These are phyloP conservation scores for Rhododendron williamsianum DNA, from an alignment of 148 eudicot species.

Conservation along the genomic window DNA sequence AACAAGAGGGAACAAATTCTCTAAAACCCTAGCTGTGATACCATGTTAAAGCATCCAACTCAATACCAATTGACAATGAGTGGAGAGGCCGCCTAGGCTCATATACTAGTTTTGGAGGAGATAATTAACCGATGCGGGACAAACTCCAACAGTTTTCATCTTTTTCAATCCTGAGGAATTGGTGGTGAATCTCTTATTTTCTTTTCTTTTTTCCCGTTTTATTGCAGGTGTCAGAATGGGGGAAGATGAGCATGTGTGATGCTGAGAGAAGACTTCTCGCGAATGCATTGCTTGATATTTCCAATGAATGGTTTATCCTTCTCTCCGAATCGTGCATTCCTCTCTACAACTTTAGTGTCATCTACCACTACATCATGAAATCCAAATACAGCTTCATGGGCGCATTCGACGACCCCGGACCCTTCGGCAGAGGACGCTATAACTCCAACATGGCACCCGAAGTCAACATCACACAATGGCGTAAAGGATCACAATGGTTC, in stretches of 20 bases:
- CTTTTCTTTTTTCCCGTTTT: not conserved
- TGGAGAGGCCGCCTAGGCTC: too few species aligned
- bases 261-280: constrained; percentile 22
- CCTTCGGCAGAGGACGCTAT: constrained; percentile 19
- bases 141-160: not conserved
- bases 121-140: too few species aligned
- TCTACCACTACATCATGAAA: constrained; percentile 13
- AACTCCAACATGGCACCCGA: constrained; percentile 10
- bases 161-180: not conserved
- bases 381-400: constrained; percentile 20
- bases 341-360: constrained; percentile 16
- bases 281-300: constrained; percentile 17
- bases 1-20: too few species aligned
- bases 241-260: constrained; percentile 23
- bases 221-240: constrained; percentile 24
- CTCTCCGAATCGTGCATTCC: constrained; percentile 22
- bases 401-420: constrained; percentile 18
- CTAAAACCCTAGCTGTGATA: too few species aligned
- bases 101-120: too few species aligned
- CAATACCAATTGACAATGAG: too few species aligned
- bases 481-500: constrained; percentile 22
- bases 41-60: too few species aligned
- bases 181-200: not conserved
- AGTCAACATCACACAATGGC: constrained; percentile 17
- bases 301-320: constrained; percentile 17